Base-by-base conservation (phyloP, 306 rosid genomes). In the Dalbergia cultrata region DNA sequence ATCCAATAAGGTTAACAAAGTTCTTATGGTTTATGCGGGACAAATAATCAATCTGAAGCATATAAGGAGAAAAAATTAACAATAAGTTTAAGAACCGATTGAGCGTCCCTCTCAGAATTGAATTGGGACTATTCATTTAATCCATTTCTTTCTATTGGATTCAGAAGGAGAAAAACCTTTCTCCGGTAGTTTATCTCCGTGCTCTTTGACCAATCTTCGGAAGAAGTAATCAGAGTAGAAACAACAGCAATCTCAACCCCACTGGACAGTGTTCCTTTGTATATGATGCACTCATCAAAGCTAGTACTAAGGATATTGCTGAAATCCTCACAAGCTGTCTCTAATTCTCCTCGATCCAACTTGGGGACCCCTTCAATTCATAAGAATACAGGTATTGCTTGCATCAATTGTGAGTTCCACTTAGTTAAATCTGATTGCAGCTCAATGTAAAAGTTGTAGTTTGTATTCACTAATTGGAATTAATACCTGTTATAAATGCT, bases 161-260 rank as follows among this genome's bases (percentile, higher is more conserved):
- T 79, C 6, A 54, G 43, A 81, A 58, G 67, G 6, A 52, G 41
- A 57, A 70, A 37, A 37, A 95, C 99, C 98, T 90, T 92, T 77
- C 84, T 96, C 52, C 97, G 79, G 73, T 93, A 93, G 37, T 83
- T 75, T 57, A 76, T 18, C 86, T 93, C 97, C 64, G 83, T 86
- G 82, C 1, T 67, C 87, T 91, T 96, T 72, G 91, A 81, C 99
- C 99, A 96, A 9, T 92, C 92, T 74, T 89, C 84, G 39, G 85
- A 60, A 69, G 97, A 86, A 62, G 76, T 41, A 60, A 88, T 6
- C 5, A 85, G 5, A 83, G 90, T 80, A 54, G 97, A 92, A 47
- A 90, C 89, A 80, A 96, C 99, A 49, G 97, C 97, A 79, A 96
- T 96, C 90, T 96, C 99, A 7, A 93, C 97, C 82, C 97, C 98